These are phyloP conservation scores for Psilocybe azurescens DNA, from an alignment of 768 basidiomycete genomes.

Conservation along the genomic window DNA sequence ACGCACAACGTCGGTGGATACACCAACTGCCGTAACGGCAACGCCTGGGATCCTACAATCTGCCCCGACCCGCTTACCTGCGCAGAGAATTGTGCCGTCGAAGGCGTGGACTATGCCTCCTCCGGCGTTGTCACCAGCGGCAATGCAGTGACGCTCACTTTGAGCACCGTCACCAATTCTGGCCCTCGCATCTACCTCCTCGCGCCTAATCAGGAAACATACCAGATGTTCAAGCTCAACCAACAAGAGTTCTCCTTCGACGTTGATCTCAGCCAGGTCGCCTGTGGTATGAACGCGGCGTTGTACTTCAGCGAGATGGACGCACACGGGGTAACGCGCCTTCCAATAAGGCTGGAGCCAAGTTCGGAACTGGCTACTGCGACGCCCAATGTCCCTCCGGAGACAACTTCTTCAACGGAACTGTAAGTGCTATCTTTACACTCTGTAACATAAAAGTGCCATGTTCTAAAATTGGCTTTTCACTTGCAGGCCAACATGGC, in stretches of 20 bases:
- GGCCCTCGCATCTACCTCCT: conserved; percentile 53
- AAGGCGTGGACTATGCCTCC: conserved; percentile 55
- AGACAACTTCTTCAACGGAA: conserved; percentile 66
- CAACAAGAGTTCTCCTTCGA: conserved; percentile 67
- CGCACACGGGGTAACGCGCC: conserved; percentile 57
- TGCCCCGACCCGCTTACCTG: conserved; percentile 56
- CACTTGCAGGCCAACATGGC: conserved; percentile 50
- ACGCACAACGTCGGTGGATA: conserved; percentile 40
- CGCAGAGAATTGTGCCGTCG: conserved; percentile 46
- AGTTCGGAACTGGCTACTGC: conserved; percentile 71
- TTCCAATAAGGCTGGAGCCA: conserved; percentile 58
- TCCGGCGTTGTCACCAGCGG: conserved; percentile 57
- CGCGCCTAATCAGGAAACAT: conserved; percentile 42
- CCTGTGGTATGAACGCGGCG: conserved; percentile 66
- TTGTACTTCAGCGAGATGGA: conserved; percentile 68
- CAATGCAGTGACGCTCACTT: conserved; percentile 48
- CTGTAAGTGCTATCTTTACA: conserved; percentile 36
- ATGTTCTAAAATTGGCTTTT: background rate
- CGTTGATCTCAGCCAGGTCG: conserved; percentile 61
- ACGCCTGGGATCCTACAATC: conserved; percentile 54
- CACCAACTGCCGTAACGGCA: conserved; percentile 54
- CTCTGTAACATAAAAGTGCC: background rate
- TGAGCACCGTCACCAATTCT: conserved; percentile 39
- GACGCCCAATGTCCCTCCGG: conserved; percentile 68
- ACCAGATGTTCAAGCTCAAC: conserved; percentile 55